These are phyloP conservation scores for Takashimella koratensis DNA, from an alignment of 1,284 basidiomycete genomes.

Conservation along the genomic window DNA sequence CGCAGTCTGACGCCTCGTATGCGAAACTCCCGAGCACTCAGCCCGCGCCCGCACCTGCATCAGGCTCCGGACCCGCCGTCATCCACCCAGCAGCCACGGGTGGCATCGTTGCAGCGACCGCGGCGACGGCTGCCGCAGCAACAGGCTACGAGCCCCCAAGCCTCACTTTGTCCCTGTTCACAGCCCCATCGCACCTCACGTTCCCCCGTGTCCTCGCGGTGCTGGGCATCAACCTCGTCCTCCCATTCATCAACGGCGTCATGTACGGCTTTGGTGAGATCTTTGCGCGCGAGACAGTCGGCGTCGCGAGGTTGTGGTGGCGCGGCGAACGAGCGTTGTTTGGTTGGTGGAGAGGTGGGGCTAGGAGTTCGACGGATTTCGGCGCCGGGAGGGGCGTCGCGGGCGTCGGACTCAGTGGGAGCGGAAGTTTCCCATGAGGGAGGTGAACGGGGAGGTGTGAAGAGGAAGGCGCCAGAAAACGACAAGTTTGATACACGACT, in stretches of 20 bases:
- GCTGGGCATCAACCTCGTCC: conserved; percentile 82
- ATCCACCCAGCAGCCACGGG: not conserved
- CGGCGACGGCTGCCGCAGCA: not conserved
- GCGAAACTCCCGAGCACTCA: not conserved
- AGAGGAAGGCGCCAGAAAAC: not conserved
- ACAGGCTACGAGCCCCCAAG: conserved; percentile 50
- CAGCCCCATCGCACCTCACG: conserved; percentile 73
- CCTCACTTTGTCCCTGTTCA: conserved; percentile 72
- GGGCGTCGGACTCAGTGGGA: conserved; percentile 39
- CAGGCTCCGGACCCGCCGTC: not conserved
- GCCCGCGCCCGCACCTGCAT: not conserved
- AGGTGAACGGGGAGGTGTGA: not conserved
- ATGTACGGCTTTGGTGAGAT: conserved; percentile 99
- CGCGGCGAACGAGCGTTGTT: conserved; percentile 33
- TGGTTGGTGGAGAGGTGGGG: conserved; percentile 14
- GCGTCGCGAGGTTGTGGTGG: conserved; percentile 57
- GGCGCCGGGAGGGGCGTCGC: conserved; percentile 21
- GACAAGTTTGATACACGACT: too few species aligned
- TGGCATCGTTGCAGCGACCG: too few species aligned
- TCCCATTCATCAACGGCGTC: conserved; percentile 95
- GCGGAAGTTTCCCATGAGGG: conserved; percentile 9
- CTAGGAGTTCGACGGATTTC: not conserved
- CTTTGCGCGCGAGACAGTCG: conserved; percentile 81
- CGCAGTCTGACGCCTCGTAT: not conserved
- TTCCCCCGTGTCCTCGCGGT: conserved; percentile 71